A percentile compares a stretch with the other conserved stretches of the same genome.
Evolutionary conservation across 108 stramenopile genomes (phyloP).

Genomic region (Cyclotella kingstonii): DNA sequence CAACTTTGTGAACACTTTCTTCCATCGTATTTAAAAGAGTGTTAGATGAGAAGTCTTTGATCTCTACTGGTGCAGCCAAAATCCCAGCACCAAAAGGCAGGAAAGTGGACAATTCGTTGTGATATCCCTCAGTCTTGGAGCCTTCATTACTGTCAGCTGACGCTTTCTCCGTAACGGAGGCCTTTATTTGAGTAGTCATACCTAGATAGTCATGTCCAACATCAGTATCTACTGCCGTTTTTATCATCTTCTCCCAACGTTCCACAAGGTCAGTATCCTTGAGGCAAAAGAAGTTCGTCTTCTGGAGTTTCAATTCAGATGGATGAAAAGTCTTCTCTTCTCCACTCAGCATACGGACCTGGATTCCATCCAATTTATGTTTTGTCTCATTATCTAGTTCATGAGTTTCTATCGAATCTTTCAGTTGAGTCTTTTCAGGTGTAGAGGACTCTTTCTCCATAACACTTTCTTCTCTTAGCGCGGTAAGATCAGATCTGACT

Average conservation of each 20-base stretch:
- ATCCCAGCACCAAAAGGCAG: constrained; percentile 66
- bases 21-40: constrained; percentile 55
- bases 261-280: constrained; percentile 50
- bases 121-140: constrained; percentile 14
- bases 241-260: constrained; percentile 67
- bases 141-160: constrained; percentile 1
- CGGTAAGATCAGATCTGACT: too few species aligned
- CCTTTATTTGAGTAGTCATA: constrained; percentile 37
- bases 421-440: constrained; percentile 6
- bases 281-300: constrained; percentile 33
- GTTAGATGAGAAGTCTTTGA: constrained; percentile 47
- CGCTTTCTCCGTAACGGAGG: constrained; percentile 18
- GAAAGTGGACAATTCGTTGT: constrained; percentile 21
- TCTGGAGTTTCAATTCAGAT: constrained; percentile 27
- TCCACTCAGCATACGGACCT: constrained; percentile 22
- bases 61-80: constrained; percentile 50
- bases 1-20: constrained; percentile 42
- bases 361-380: not conserved
- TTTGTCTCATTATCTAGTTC: constrained; percentile 1
- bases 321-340: constrained; percentile 13
- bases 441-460: not conserved
- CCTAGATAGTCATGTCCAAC: constrained; percentile 51
- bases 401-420: constrained; percentile 40
- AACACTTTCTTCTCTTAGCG: not conserved
- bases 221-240: constrained; percentile 50